Evolutionary conservation across 2,329 filamentous ascomycete genomes (phyloP).

Genomic region (Ilyonectria robusta): DNA sequence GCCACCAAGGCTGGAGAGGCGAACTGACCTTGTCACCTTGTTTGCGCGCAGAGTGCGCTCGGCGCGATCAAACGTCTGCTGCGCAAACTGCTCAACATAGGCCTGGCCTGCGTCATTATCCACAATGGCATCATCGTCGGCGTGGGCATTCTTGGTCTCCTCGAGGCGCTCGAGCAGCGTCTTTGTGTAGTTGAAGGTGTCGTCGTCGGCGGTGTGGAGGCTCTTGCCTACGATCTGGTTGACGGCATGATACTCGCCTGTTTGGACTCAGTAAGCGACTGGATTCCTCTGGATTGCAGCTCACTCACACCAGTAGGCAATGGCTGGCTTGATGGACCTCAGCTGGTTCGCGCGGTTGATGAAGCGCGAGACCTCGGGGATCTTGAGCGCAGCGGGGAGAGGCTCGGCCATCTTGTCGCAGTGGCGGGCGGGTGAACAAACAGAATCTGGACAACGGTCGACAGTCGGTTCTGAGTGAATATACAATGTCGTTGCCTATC

Average conservation of each 20-base stretch:
- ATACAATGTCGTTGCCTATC: conserved; percentile 22
- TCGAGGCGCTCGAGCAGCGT: conserved; percentile 93
- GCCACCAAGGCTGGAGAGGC: fast-evolving
- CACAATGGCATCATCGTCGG: conserved; percentile 84
- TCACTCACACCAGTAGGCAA: conserved; percentile 93
- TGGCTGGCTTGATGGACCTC: conserved; percentile 85
- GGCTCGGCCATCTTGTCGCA: conserved; percentile 73
- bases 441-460: not conserved
- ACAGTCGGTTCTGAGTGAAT: not conserved
- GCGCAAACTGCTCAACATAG: conserved; percentile 93
- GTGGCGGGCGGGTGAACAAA: not conserved
- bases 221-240: conserved; percentile 89
- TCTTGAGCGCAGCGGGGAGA: conserved; percentile 70
- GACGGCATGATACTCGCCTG: conserved; percentile 85
- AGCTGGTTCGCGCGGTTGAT: conserved; percentile 88
- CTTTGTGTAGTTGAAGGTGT: conserved; percentile 85
- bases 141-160: conserved; percentile 69
- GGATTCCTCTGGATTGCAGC: not conserved
- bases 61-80: conserved; percentile 88
- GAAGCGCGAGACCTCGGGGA: conserved; percentile 87
- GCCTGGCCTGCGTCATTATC: conserved; percentile 91
- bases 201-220: conserved; percentile 83
- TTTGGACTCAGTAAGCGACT: not conserved
- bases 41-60: conserved; percentile 86
- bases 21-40: conserved; percentile 80